These are phyloP conservation scores for Gastrolobium villosum DNA, from an alignment of 306 rosid genomes.

Conservation along the genomic window DNA sequence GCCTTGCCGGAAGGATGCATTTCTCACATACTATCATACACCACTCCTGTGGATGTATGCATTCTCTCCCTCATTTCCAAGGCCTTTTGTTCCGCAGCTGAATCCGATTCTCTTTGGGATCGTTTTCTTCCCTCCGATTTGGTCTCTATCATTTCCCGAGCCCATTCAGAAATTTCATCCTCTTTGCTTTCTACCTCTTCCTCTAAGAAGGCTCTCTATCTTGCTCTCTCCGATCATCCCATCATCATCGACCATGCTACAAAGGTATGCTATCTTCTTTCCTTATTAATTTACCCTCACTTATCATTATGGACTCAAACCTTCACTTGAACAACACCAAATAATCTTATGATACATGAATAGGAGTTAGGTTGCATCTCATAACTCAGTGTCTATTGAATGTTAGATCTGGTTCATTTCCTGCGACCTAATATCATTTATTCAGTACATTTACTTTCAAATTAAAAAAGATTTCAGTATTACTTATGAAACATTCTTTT, in stretches of 20 bases:
- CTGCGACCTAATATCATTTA: too few relatives aligned
- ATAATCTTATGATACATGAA: too few relatives aligned
- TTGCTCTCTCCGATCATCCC: slow-evolving; percentile 12
- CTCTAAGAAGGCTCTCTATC: slow-evolving; percentile 32
- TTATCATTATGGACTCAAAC: too few relatives aligned
- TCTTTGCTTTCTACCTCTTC: neutral
- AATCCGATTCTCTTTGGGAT: slow-evolving; percentile 28
- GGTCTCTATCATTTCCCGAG: neutral
- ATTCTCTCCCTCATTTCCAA: slow-evolving; percentile 31
- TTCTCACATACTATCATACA: neutral
- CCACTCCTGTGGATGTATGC: slow-evolving; percentile 25
- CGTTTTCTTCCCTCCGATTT: slow-evolving; percentile 10
- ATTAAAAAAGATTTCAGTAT: too few relatives aligned
- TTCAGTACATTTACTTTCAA: too few relatives aligned
- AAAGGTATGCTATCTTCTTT: slow-evolving; percentile 5
- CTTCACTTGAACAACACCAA: too few relatives aligned
- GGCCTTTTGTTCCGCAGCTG: neutral
- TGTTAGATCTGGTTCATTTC: too few relatives aligned
- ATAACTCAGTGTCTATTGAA: too few relatives aligned
- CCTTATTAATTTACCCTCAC: too few relatives aligned
- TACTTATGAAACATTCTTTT: too few relatives aligned
- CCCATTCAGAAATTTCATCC: neutral
- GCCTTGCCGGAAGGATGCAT: slow-evolving; percentile 44
- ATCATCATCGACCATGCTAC: slow-evolving; percentile 21
- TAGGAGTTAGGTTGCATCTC: too few relatives aligned